These are phyloP conservation scores for Inga laurina DNA, from an alignment of 306 rosid species.

Conservation along the genomic window DNA sequence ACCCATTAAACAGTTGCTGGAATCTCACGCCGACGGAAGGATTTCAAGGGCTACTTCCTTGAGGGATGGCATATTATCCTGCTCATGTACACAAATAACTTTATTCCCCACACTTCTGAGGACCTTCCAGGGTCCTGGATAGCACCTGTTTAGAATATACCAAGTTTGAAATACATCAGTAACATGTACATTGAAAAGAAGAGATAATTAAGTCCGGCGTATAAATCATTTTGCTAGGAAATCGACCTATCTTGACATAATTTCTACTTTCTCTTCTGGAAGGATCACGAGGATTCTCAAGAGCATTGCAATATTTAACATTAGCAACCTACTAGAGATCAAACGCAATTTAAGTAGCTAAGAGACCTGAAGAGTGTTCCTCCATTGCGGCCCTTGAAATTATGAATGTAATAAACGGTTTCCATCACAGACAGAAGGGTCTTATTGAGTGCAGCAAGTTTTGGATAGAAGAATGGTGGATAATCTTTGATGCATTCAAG, in stretches of 20 bases:
- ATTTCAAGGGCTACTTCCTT: conserved; percentile 91
- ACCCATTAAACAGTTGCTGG: conserved; percentile 16
- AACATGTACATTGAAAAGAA: background rate
- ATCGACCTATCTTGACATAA: background rate
- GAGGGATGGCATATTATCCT: conserved; percentile 83
- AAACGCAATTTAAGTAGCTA: conserved; percentile 20
- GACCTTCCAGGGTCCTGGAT: conserved; percentile 92
- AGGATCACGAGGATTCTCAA: conserved; percentile 8
- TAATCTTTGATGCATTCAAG: conserved; percentile 71
- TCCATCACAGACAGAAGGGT: conserved; percentile 81
- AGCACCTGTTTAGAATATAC: conserved; percentile 51
- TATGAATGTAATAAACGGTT: conserved; percentile 88
- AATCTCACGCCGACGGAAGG: conserved; percentile 69
- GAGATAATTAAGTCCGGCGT: background rate
- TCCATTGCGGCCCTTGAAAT: conserved; percentile 81
- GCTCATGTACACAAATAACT: conserved; percentile 68
- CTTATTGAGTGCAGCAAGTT: conserved; percentile 76
- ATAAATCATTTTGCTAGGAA: background rate
- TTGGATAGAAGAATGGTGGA: conserved; percentile 90
- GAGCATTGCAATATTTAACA: conserved; percentile 13
- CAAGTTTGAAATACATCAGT: conserved; percentile 9
- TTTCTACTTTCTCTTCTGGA: background rate
- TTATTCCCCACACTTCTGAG: conserved; percentile 62
- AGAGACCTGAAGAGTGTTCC: conserved; percentile 88
- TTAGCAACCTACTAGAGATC: conserved; percentile 11